phyloP scores from a whole-genome alignment of 345 rosid genomes.

The Pistacia integerrima region DNA sequence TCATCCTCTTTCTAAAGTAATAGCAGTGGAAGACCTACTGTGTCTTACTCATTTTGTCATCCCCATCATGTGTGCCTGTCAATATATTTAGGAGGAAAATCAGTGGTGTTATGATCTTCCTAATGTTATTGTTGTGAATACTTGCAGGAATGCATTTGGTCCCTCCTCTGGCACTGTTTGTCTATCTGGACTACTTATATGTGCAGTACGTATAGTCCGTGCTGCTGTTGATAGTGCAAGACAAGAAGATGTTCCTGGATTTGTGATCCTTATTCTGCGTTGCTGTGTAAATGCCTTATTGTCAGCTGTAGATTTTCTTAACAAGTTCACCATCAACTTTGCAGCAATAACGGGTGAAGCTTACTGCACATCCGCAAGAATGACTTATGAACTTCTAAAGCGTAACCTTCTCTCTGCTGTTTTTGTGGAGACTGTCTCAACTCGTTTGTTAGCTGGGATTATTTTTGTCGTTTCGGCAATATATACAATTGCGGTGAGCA shows the following conservation, averaged over 20 bases:
- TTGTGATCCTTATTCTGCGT: slow-evolving; percentile 55
- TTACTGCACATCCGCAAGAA: slow-evolving; percentile 84
- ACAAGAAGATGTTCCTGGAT: slow-evolving; percentile 70
- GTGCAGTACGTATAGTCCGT: slow-evolving; percentile 73
- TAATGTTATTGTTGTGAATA: slow-evolving; percentile 15
- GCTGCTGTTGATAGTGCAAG: slow-evolving; percentile 79
- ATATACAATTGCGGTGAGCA: slow-evolving; percentile 74
- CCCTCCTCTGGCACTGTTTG: slow-evolving; percentile 87
- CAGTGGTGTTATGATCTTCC: background rate
- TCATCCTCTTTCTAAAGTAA: background rate
- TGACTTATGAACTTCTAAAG: slow-evolving; percentile 85
- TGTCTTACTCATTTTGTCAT: background rate
- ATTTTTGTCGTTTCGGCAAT: slow-evolving; percentile 72
- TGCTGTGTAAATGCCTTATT: slow-evolving; percentile 68
- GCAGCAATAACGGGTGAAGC: slow-evolving; percentile 91
- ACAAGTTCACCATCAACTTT: slow-evolving; percentile 92
- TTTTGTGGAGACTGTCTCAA: slow-evolving; percentile 83
- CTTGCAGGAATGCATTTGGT: slow-evolving; percentile 82
- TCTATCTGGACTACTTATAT: slow-evolving; percentile 80
- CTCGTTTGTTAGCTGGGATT: slow-evolving; percentile 73
- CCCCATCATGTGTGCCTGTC: background rate
- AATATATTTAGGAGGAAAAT: slow-evolving; percentile 1
- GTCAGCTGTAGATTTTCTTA: slow-evolving; percentile 70
- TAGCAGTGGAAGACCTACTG: background rate
- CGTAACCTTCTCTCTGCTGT: slow-evolving; percentile 93